Percentiles rank a stretch among this genome's conserved stretches.
Evolutionary conservation across 202 grass and related monocot species (phyloP).

Genomic region (Zoysia matrella): DNA sequence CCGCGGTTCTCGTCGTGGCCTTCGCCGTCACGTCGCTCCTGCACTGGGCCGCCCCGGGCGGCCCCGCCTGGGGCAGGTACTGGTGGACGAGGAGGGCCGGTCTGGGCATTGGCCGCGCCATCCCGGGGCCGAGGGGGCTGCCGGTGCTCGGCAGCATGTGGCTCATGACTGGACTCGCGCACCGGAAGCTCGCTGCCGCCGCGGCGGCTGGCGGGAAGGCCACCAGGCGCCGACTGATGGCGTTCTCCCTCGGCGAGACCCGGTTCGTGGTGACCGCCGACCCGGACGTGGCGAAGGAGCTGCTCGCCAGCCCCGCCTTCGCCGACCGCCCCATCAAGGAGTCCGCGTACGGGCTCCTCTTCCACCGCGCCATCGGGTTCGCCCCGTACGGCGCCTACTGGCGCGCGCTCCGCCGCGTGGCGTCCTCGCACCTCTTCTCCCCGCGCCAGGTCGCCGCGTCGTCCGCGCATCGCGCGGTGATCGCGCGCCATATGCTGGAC

Average conservation of each 20-base stretch:
- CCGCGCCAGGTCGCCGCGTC: constrained; percentile 79
- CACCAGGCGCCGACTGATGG: constrained; percentile 61
- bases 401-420: constrained; percentile 74
- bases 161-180: constrained; percentile 86
- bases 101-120: neutral
- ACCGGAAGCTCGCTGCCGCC: constrained; percentile 65
- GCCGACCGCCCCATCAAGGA: constrained; percentile 86
- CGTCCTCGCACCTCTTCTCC: constrained; percentile 82
- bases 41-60: constrained; percentile 74
- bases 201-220: constrained; percentile 25
- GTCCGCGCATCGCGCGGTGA: constrained; percentile 49
- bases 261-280: constrained; percentile 60
- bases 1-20: neutral
- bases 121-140: constrained; percentile 63
- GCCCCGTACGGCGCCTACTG: constrained; percentile 78
- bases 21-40: constrained; percentile 36
- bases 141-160: constrained; percentile 84
- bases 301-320: constrained; percentile 67
- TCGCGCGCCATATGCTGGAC: constrained; percentile 61
- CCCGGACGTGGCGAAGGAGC: constrained; percentile 74
- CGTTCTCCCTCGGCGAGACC: constrained; percentile 80
- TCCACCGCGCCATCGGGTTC: constrained; percentile 97
- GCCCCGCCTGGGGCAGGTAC: constrained; percentile 79
- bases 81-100: constrained; percentile 40
- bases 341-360: constrained; percentile 81